Evolutionary conservation across 148 eudicot species (phyloP).

Genomic region (Vaccinium corymbosum): DNA sequence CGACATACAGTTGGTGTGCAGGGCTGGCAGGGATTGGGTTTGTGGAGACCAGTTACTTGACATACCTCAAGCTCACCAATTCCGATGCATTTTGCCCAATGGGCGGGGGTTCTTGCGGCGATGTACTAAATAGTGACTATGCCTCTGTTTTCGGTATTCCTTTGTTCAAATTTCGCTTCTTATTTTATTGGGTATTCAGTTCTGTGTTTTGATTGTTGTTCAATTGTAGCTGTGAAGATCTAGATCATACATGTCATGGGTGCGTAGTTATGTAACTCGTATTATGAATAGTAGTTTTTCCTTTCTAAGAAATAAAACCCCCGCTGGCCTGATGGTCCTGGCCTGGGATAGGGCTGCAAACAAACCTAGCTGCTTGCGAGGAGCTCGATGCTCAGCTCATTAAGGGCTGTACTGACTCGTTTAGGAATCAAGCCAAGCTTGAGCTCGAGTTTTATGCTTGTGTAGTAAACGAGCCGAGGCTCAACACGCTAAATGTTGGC

Average conservation of each 20-base stretch:
- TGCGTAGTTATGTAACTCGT: neutral
- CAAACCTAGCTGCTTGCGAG: too few relatives aligned
- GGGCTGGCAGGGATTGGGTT: conserved; percentile 73
- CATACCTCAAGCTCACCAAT: conserved; percentile 62
- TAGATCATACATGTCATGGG: neutral
- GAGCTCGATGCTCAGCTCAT: too few relatives aligned
- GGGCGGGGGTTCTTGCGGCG: conserved; percentile 64
- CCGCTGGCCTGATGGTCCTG: too few relatives aligned
- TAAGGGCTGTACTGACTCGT: too few relatives aligned
- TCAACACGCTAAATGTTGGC: too few relatives aligned
- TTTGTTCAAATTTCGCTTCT: neutral
- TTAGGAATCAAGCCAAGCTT: too few relatives aligned
- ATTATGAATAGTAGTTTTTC: neutral
- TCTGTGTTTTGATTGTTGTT: neutral
- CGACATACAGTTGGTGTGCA: conserved; percentile 79
- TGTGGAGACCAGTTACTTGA: conserved; percentile 69
- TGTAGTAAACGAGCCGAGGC: too few relatives aligned
- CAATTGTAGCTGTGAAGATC: neutral
- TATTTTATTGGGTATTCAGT: neutral
- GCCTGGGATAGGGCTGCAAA: too few relatives aligned
- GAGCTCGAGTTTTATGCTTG: too few relatives aligned
- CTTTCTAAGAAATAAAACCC: neutral
- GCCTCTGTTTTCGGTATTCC: conserved; percentile 56
- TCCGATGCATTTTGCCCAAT: conserved; percentile 78
- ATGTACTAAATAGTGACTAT: conserved; percentile 74